phyloP scores from a whole-genome alignment of 768 basidiomycete genomes.

The Cubamyces sp. region DNA sequence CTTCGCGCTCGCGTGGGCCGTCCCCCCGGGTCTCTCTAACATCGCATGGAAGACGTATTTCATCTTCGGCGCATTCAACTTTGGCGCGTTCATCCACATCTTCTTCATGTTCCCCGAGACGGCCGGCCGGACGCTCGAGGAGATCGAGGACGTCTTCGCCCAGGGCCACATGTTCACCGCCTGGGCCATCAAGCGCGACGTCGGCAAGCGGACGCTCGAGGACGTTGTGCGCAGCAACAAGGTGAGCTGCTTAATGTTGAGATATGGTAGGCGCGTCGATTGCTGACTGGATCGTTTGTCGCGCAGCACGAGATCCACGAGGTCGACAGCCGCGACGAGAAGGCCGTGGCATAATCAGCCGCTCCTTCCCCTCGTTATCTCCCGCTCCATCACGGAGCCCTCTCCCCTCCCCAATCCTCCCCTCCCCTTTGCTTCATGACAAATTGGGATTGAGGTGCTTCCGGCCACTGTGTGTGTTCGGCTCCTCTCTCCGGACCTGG shows the following conservation, averaged over 20 bases:
- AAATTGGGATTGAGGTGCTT: too few relatives aligned
- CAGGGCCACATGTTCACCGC: constrained; percentile 72
- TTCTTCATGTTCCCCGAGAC: constrained; percentile 85
- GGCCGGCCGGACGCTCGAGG: constrained; percentile 71
- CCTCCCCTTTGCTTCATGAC: neutral
- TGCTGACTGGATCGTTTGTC: too few relatives aligned
- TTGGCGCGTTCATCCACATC: constrained; percentile 64
- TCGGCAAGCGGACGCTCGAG: constrained; percentile 63
- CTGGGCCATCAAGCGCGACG: constrained; percentile 65
- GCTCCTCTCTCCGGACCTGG: too few relatives aligned
- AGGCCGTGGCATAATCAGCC: neutral
- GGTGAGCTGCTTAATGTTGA: neutral
- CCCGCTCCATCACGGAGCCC: neutral
- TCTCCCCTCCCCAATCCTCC: neutral
- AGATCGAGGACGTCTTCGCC: constrained; percentile 77
- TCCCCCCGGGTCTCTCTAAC: constrained; percentile 66
- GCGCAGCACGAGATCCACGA: constrained; percentile 14
- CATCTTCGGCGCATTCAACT: constrained; percentile 79
- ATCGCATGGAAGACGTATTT: constrained; percentile 82
- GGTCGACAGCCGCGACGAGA: constrained; percentile 22
- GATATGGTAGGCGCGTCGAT: too few relatives aligned
- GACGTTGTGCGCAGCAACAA: constrained; percentile 41
- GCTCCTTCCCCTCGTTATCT: neutral
- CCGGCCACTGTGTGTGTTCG: too few relatives aligned
- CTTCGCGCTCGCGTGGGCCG: constrained; percentile 74